Evolutionary conservation across 2,329 filamentous ascomycete species (phyloP).

Genomic region (Albifimbria verrucaria): DNA sequence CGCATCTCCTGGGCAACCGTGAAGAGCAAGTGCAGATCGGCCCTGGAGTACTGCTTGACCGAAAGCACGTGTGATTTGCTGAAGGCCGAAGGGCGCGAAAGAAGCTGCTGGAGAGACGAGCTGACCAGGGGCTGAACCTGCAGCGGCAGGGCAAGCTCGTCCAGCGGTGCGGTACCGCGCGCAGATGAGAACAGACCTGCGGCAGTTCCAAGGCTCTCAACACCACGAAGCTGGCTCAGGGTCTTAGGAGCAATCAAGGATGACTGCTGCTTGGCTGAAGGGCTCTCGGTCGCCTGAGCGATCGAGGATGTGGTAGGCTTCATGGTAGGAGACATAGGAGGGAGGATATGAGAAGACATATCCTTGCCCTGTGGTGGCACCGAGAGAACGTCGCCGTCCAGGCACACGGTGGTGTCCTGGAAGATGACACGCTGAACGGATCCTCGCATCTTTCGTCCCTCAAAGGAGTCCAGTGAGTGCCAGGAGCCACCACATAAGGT

Average conservation of each 20-base stretch:
- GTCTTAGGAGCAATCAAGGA: conserved; percentile 26
- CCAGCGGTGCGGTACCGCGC: conserved; percentile 25
- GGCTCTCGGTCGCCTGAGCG: conserved; percentile 31
- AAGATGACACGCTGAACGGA: conserved; percentile 74
- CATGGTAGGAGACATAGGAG: conserved; percentile 55
- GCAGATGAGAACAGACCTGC: conserved; percentile 16
- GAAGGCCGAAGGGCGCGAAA: conserved; percentile 75
- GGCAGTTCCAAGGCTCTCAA: conserved; percentile 16
- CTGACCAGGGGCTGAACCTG: conserved; percentile 49
- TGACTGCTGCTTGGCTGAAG: conserved; percentile 28
- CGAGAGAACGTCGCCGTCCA: conserved; percentile 61
- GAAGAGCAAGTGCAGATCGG: conserved; percentile 90
- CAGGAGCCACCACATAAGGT: conserved; percentile 54
- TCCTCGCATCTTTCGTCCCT: conserved; percentile 64
- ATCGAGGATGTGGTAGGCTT: conserved; percentile 45
- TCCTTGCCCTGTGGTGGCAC: conserved; percentile 63
- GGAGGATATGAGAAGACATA: conserved; percentile 66
- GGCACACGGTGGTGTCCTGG: conserved; percentile 69
- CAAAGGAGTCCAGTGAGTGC: conserved; percentile 67
- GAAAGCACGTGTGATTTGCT: conserved; percentile 88
- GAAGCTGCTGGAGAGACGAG: conserved; percentile 66
- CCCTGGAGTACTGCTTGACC: conserved; percentile 82
- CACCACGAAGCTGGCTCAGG: conserved; percentile 25
- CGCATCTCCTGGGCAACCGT: conserved; percentile 98
- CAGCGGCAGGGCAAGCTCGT: conserved; percentile 44